phyloP scores from a whole-genome alignment of 2,329 filamentous ascomycete species.

The Trichoderma sp. region DNA sequence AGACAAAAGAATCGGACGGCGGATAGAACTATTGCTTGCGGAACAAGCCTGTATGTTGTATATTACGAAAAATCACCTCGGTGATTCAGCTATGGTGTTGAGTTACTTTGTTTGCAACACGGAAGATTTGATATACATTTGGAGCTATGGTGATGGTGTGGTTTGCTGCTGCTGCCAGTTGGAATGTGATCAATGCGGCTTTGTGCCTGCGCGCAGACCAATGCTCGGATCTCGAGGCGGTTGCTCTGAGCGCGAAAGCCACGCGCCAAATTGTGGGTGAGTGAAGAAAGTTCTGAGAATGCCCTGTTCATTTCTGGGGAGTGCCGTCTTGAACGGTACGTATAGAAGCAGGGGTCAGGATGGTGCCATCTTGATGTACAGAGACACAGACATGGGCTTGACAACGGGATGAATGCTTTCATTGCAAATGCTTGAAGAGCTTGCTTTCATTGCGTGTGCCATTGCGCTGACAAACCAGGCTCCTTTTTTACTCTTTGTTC shows the following conservation, averaged over 20 bases:
- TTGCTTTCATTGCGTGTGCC: not conserved
- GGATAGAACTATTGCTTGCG: conserved; percentile 2
- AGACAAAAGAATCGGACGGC: not conserved
- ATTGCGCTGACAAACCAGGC: not conserved
- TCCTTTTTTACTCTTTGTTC: not conserved
- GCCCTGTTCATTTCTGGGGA: not conserved
- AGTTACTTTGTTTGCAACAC: not conserved
- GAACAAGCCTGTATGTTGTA: conserved; percentile 20
- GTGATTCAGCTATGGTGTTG: not conserved
- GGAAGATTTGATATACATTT: not conserved
- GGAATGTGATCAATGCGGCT: not conserved
- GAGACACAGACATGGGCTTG: too few relatives aligned
- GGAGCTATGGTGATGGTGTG: not conserved
- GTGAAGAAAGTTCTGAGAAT: not conserved
- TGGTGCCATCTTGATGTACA: not conserved
- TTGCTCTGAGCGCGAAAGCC: not conserved
- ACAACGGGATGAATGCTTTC: not conserved
- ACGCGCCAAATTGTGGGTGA: not conserved
- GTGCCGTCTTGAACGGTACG: not conserved
- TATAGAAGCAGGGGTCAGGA: not conserved
- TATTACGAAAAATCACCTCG: conserved; percentile 1
- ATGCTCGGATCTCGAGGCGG: not conserved
- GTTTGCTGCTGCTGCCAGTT: not conserved
- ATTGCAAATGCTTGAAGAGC: not conserved
- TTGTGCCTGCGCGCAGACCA: not conserved